Percentiles rank a stretch among this genome's conserved stretches.
phyloP scores from a whole-genome alignment of 164 flowering plant species.

The Magnolia changhungtana region DNA sequence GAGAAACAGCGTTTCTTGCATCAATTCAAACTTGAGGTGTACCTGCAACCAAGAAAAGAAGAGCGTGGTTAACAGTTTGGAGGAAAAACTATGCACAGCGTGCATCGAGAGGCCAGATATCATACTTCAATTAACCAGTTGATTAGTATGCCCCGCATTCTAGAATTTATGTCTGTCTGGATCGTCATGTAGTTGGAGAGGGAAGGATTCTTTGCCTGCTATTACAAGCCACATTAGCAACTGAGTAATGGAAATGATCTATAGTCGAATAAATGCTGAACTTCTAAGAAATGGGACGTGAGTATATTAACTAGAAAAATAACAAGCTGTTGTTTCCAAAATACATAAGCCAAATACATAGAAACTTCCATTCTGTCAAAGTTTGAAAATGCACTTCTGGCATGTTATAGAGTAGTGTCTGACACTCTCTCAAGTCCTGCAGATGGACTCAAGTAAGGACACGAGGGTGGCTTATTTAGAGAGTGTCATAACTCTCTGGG shows the following conservation, averaged over 20 bases:
- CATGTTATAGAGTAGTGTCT: neutral
- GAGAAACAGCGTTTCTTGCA: slow-evolving; percentile 89
- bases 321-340: neutral
- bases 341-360: neutral
- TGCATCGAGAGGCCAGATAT: neutral
- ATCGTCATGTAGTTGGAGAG: slow-evolving; percentile 50
- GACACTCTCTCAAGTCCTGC: neutral
- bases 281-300: neutral
- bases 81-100: neutral
- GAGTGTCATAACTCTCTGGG: too few relatives aligned
- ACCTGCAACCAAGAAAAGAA: slow-evolving; percentile 42
- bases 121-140: slow-evolving; percentile 89
- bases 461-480: too few relatives aligned
- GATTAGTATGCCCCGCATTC: slow-evolving; percentile 73
- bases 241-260: neutral
- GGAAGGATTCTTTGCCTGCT: slow-evolving; percentile 54
- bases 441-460: too few relatives aligned
- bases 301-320: neutral
- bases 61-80: neutral
- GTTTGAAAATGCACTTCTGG: neutral
- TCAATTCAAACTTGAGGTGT: slow-evolving; percentile 75
- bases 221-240: slow-evolving; percentile 8
- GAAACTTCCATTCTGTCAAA: neutral
- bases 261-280: neutral
- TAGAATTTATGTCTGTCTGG: slow-evolving; percentile 62